Conservation (phyloP, 495 filamentous ascomycete genomes). For the Annulohypoxylon moriforme region DNA sequence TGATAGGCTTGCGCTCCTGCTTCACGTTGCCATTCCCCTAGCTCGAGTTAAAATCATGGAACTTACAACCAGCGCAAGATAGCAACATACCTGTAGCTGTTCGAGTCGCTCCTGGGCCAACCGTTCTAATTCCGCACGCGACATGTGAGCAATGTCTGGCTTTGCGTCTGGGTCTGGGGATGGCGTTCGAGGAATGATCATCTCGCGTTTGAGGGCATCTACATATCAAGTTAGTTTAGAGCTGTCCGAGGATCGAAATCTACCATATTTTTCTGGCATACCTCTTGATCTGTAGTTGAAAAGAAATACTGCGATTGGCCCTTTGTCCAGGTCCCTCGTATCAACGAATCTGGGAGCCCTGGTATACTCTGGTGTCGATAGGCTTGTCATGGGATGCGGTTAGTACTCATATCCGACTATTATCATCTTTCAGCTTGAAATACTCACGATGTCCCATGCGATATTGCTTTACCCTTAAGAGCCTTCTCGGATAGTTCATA, state of each 20-base stretch:
- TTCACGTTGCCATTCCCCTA: constrained; percentile 27
- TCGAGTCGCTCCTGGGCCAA: constrained; percentile 37
- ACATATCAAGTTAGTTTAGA: background rate
- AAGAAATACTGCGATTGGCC: constrained; percentile 34
- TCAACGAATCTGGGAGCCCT: background rate
- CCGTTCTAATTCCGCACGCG: constrained; percentile 34
- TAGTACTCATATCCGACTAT: background rate
- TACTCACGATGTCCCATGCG: constrained; percentile 39
- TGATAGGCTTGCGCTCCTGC: constrained; percentile 25
- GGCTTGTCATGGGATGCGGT: background rate
- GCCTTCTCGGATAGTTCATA: constrained; percentile 38
- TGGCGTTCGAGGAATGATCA: constrained; percentile 42
- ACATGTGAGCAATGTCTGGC: constrained; percentile 26
- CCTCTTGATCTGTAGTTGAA: constrained; percentile 48
- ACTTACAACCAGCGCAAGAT: background rate
- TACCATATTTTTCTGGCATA: constrained; percentile 3
- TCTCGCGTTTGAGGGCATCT: constrained; percentile 42
- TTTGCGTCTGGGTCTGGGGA: constrained; percentile 4
- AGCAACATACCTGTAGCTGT: constrained; percentile 32
- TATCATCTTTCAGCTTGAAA: background rate
- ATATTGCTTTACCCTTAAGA: constrained; percentile 41
- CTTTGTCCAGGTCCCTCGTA: background rate
- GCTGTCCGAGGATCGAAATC: background rate
- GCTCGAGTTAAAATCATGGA: constrained; percentile 5
- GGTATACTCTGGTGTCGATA: background rate